Evolutionary conservation across 345 rosid species (phyloP).

Genomic region (Gossypium mustelinum): DNA sequence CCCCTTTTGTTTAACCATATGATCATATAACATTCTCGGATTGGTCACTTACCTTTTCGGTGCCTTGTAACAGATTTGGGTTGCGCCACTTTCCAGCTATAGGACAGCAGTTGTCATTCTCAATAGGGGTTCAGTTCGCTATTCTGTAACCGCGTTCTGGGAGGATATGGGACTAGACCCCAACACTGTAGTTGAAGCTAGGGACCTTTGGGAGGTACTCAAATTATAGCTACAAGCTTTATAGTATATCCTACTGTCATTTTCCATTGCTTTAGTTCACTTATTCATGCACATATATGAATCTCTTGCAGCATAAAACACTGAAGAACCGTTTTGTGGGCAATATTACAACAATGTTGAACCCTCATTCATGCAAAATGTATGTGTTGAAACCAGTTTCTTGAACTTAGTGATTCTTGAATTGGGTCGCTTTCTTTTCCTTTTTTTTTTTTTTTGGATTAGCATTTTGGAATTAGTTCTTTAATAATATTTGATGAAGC

Average conservation of each 20-base stretch:
- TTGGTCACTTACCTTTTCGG: background rate
- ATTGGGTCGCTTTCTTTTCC: background rate
- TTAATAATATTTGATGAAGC: too few relatives aligned
- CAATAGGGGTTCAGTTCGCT: slow-evolving; percentile 42
- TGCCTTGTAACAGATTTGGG: slow-evolving; percentile 52
- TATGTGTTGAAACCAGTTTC: slow-evolving; percentile 70
- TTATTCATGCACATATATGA: slow-evolving; percentile 13
- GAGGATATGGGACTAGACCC: slow-evolving; percentile 57
- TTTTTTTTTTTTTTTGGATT: too few relatives aligned
- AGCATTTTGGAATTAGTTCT: too few relatives aligned
- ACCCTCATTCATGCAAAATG: slow-evolving; percentile 67
- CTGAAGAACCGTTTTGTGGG: slow-evolving; percentile 44
- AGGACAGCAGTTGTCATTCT: slow-evolving; percentile 56
- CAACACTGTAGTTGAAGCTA: slow-evolving; percentile 40
- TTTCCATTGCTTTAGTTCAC: background rate
- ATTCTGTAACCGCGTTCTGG: slow-evolving; percentile 60
- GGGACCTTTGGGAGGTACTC: slow-evolving; percentile 78
- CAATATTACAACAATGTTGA: slow-evolving; percentile 50
- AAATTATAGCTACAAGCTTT: background rate
- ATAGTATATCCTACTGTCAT: background rate
- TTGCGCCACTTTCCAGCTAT: slow-evolving; percentile 56
- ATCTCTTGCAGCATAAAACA: slow-evolving; percentile 64
- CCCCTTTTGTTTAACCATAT: background rate
- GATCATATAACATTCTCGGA: background rate
- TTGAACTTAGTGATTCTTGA: slow-evolving; percentile 15